These are phyloP conservation scores for Geotrichum citri-aurantii DNA, from an alignment of 1,139 yeast genomes.

Conservation along the genomic window DNA sequence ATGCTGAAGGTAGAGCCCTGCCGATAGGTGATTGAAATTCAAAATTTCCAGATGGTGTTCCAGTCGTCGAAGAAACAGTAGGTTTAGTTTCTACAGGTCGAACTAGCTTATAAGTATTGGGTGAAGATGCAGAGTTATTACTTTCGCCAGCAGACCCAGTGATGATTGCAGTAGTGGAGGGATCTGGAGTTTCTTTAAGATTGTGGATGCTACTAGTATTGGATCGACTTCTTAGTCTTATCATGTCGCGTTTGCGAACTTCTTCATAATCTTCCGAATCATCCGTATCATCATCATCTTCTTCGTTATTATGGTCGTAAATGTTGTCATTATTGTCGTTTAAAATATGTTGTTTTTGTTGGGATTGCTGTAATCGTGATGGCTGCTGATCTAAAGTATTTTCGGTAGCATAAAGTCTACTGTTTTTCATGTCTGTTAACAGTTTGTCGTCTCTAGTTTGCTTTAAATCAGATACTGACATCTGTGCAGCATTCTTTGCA, in stretches of 20 bases:
- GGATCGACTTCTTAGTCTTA: conserved; percentile 13
- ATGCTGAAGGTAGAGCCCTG: conserved; percentile 16
- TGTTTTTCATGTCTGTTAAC: not conserved
- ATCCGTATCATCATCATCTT: conserved; percentile 9
- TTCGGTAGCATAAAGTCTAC: not conserved
- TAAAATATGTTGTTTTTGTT: not conserved
- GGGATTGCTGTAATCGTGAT: not conserved
- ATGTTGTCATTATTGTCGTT: not conserved
- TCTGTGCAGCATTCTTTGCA: not conserved
- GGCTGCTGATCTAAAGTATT: not conserved
- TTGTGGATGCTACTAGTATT: not conserved
- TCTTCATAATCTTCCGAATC: conserved; percentile 14
- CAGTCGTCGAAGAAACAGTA: not conserved
- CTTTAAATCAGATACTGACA: not conserved
- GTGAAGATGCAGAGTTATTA: not conserved
- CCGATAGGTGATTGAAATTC: conserved; percentile 12
- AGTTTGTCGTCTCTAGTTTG: not conserved
- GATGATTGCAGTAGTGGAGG: not conserved
- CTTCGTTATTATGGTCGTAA: not conserved
- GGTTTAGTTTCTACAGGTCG: not conserved
- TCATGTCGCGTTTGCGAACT: conserved; percentile 12
- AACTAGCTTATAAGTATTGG: not conserved
- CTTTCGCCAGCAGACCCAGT: not conserved
- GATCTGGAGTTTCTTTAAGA: not conserved
- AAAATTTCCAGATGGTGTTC: not conserved